phyloP scores from a whole-genome alignment of 2,329 filamentous ascomycete genomes.

The Colletotrichum truncatum region DNA sequence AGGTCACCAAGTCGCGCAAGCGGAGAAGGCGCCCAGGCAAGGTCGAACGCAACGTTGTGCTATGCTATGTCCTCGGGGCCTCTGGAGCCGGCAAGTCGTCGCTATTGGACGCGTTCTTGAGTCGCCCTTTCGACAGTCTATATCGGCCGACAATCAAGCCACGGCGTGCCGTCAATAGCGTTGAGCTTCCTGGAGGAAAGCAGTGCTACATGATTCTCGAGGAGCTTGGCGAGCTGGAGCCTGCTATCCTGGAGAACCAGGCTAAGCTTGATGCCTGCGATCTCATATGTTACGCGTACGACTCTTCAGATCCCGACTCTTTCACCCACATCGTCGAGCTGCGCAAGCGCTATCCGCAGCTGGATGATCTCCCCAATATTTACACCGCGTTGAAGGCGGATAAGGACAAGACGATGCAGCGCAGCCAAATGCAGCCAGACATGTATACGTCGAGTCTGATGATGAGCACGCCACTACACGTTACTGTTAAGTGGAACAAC shows the following conservation, averaged over 20 bases:
- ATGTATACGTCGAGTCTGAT: slow-evolving; percentile 86
- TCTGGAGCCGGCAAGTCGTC: slow-evolving; percentile 90
- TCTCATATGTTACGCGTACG: slow-evolving; percentile 93
- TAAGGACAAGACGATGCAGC: slow-evolving; percentile 95
- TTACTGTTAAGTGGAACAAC: slow-evolving; percentile 92
- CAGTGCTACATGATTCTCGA: slow-evolving; percentile 97
- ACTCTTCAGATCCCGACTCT: slow-evolving; percentile 95
- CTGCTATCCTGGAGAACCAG: slow-evolving; percentile 91
- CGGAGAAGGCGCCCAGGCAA: slow-evolving; percentile 81
- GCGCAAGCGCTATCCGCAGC: slow-evolving; percentile 79
- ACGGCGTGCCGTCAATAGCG: slow-evolving; percentile 91
- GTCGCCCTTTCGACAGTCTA: slow-evolving; percentile 82
- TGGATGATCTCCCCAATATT: slow-evolving; percentile 89
- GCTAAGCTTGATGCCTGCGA: slow-evolving; percentile 92
- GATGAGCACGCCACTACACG: slow-evolving; percentile 92
- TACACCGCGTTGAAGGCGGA: slow-evolving; percentile 96
- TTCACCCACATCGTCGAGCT: slow-evolving; percentile 91
- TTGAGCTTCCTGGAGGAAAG: slow-evolving; percentile 93
- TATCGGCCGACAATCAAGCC: slow-evolving; percentile 97
- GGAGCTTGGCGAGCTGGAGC: slow-evolving; percentile 94
- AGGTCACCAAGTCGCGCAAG: slow-evolving; percentile 92
- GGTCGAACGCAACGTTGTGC: slow-evolving; percentile 92
- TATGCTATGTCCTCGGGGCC: slow-evolving; percentile 91
- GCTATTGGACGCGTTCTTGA: slow-evolving; percentile 89
- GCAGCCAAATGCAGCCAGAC: slow-evolving; percentile 90